phyloP scores from a whole-genome alignment of 2,329 filamentous ascomycete genomes.

The Xylaria sp. region DNA sequence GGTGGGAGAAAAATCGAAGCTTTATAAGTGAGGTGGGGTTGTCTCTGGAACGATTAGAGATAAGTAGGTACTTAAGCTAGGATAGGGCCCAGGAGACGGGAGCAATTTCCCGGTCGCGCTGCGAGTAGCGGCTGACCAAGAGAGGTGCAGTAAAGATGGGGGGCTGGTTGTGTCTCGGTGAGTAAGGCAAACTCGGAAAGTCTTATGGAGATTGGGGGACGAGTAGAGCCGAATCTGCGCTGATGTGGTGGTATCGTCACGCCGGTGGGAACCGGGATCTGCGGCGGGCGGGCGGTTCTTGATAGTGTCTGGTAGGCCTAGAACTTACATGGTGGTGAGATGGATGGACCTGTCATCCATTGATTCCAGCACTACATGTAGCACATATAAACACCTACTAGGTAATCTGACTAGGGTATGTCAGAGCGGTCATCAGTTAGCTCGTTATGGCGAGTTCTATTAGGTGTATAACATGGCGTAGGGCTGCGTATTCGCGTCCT shows the following conservation, averaged over 20 bases:
- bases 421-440: too few species aligned
- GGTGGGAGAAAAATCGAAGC: conserved; percentile 20
- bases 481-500: too few species aligned
- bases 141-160: background rate
- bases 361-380: too few species aligned
- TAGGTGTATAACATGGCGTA: too few species aligned
- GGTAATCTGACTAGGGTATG: background rate
- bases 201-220: background rate
- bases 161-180: background rate
- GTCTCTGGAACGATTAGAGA: conserved; percentile 1
- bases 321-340: background rate
- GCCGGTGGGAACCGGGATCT: background rate
- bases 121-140: conserved; percentile 10
- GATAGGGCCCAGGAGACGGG: too few species aligned
- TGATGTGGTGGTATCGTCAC: conserved; percentile 8
- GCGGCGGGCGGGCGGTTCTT: background rate
- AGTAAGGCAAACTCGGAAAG: background rate
- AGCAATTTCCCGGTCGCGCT: conserved; percentile 7
- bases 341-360: too few species aligned
- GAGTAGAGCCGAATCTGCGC: background rate
- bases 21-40: conserved; percentile 23
- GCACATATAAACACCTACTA: too few species aligned
- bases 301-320: conserved; percentile 3
- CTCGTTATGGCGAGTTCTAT: too few species aligned
- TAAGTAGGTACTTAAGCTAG: too few species aligned